Evolutionary conservation across 768 basidiomycete species (phyloP).

Genomic region (Russula virescens): DNA sequence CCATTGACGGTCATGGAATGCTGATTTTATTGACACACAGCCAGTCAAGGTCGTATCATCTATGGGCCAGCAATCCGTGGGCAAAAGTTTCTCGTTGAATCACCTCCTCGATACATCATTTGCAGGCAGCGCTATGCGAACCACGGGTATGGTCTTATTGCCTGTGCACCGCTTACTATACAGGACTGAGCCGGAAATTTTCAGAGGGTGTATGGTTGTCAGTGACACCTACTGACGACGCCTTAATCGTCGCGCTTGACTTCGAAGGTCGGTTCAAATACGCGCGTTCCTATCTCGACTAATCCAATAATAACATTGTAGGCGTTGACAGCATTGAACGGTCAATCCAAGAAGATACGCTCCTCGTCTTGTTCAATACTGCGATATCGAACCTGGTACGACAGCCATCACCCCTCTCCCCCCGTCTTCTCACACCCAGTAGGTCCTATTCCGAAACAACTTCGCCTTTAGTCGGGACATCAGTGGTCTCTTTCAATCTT

Average conservation of each 20-base stretch:
- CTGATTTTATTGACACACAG: slow-evolving; percentile 28
- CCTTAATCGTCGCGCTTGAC: slow-evolving; percentile 52
- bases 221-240: slow-evolving; percentile 52
- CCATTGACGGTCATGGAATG: not conserved
- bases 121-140: slow-evolving; percentile 59
- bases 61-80: slow-evolving; percentile 65
- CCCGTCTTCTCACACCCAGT: not conserved
- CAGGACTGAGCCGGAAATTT: not conserved
- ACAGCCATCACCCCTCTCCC: not conserved
- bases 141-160: slow-evolving; percentile 41
- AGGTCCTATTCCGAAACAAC: slow-evolving; percentile 64
- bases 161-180: too few species aligned
- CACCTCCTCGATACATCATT: slow-evolving; percentile 61
- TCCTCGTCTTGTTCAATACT: slow-evolving; percentile 59
- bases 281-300: not conserved
- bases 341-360: slow-evolving; percentile 56
- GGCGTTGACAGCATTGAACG: slow-evolving; percentile 62
- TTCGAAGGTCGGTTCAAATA: slow-evolving; percentile 46
- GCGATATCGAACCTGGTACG: slow-evolving; percentile 56
- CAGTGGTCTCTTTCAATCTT: slow-evolving; percentile 54
- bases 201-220: slow-evolving; percentile 63
- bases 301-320: slow-evolving; percentile 14
- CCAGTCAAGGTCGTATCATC: slow-evolving; percentile 62
- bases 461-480: slow-evolving; percentile 58
- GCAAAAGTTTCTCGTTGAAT: slow-evolving; percentile 54